Percentiles rank a stretch among this genome's conserved stretches.
phyloP scores from a whole-genome alignment of 2,329 filamentous ascomycete species.

The Pseudogymnoascus sp. region DNA sequence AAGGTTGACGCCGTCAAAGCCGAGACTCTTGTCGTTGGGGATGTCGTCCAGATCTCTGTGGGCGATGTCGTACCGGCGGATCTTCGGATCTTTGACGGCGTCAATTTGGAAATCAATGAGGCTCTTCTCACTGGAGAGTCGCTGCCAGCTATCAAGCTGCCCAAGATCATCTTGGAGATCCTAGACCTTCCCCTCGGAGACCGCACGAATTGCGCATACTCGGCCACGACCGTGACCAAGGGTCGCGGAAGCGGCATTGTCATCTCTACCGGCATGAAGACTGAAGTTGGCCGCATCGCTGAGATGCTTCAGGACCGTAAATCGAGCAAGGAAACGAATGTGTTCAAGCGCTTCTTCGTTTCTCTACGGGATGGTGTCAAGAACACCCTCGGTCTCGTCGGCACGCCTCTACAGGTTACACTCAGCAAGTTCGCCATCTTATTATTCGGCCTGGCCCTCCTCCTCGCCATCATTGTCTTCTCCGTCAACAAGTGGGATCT shows the following conservation, averaged over 20 bases:
- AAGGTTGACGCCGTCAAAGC: constrained; percentile 45
- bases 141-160: constrained; percentile 58
- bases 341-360: constrained; percentile 37
- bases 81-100: constrained; percentile 54
- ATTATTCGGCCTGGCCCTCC: constrained; percentile 64
- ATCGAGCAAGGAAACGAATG: constrained; percentile 45
- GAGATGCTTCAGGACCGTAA: constrained; percentile 55
- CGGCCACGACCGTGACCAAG: constrained; percentile 64
- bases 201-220: constrained; percentile 63
- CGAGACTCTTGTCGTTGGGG: constrained; percentile 56
- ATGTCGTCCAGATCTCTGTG: constrained; percentile 54
- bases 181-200: constrained; percentile 57
- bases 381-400: constrained; percentile 58
- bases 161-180: constrained; percentile 41
- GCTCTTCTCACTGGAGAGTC: constrained; percentile 69
- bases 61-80: constrained; percentile 67
- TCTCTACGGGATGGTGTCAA: constrained; percentile 37
- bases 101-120: constrained; percentile 72
- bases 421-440: constrained; percentile 78
- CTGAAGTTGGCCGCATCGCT: constrained; percentile 70
- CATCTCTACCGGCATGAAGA: constrained; percentile 63
- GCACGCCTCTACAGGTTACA: constrained; percentile 78
- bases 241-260: constrained; percentile 64
- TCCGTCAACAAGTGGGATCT: constrained; percentile 48
- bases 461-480: constrained; percentile 57